Percentiles rank a stretch among this genome's conserved stretches.
phyloP scores from a whole-genome alignment of 345 rosid species.

The Iberis pinnata region DNA sequence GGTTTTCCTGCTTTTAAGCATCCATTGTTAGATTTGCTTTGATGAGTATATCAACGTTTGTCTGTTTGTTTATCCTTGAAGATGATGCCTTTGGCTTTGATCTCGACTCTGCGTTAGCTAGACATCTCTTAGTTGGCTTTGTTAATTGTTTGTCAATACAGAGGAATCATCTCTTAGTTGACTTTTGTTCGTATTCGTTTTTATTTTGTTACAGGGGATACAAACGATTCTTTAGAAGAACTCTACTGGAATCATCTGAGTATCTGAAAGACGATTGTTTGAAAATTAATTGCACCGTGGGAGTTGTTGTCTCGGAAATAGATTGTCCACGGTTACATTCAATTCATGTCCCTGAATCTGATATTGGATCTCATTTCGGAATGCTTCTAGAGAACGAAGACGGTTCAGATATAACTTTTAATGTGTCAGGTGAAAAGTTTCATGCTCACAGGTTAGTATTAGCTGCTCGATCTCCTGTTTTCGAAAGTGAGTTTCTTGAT shows the following conservation, averaged over 20 bases:
- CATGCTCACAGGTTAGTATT: slow-evolving; percentile 78
- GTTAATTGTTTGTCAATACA: background rate
- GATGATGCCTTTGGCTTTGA: too few species aligned
- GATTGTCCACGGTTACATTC: slow-evolving; percentile 75
- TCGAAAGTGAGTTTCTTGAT: slow-evolving; percentile 61
- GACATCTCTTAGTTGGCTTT: too few species aligned
- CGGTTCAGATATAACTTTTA: slow-evolving; percentile 65
- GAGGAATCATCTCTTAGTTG: background rate
- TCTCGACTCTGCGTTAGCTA: too few species aligned
- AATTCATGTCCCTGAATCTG: slow-evolving; percentile 81
- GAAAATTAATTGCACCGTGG: slow-evolving; percentile 83
- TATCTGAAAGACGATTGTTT: slow-evolving; percentile 84
- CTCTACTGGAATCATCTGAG: slow-evolving; percentile 71
- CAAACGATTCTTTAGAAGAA: slow-evolving; percentile 79
- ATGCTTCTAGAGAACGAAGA: slow-evolving; percentile 76
- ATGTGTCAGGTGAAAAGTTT: slow-evolving; percentile 66
- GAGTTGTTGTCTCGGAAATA: slow-evolving; percentile 82
- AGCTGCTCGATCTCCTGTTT: slow-evolving; percentile 79
- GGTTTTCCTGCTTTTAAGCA: too few species aligned
- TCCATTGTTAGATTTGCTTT: too few species aligned
- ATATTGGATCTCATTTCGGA: slow-evolving; percentile 74
- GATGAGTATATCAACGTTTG: too few species aligned
- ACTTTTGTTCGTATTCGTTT: background rate
- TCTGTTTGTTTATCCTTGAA: too few species aligned
- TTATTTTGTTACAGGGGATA: slow-evolving; percentile 62